phyloP scores from a whole-genome alignment of 441 rosid genomes.

The Eruca vesicaria region DNA sequence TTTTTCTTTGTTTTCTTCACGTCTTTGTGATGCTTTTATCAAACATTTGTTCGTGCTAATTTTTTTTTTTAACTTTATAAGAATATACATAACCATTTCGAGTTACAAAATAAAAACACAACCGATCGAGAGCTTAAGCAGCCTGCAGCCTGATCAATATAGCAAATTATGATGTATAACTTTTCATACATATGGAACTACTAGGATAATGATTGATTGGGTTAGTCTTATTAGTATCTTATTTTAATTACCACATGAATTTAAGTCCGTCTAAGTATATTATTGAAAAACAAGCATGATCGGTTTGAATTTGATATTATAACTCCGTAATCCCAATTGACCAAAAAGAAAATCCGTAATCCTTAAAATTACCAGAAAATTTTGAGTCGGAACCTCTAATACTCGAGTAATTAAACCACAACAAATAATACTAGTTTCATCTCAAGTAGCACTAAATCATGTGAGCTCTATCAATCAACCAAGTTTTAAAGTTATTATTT shows the following conservation, averaged over 20 bases:
- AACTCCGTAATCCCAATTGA: no score
- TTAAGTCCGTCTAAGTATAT: no score
- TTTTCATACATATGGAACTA: background rate
- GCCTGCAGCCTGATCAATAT: background rate
- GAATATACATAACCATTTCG: no score
- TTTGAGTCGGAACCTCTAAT: background rate
- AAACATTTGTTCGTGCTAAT: slow-evolving; percentile 43
- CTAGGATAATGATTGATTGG: background rate
- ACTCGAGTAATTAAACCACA: background rate
- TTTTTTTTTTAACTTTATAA: no score
- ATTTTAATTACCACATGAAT: no score
- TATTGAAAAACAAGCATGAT: no score
- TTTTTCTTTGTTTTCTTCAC: background rate
- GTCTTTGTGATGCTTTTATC: slow-evolving; percentile 45
- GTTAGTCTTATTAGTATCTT: no score
- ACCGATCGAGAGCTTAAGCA: background rate
- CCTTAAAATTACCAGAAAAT: background rate
- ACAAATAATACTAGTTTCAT: no score
- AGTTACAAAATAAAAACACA: background rate
- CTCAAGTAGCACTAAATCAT: background rate
- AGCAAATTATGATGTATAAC: background rate
- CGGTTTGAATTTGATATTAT: no score
- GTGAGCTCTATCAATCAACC: background rate
- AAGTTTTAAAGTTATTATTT: background rate
- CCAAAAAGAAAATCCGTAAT: no score